Base-by-base conservation (phyloP, 306 rosid genomes). In the Ormosia emarginata region DNA sequence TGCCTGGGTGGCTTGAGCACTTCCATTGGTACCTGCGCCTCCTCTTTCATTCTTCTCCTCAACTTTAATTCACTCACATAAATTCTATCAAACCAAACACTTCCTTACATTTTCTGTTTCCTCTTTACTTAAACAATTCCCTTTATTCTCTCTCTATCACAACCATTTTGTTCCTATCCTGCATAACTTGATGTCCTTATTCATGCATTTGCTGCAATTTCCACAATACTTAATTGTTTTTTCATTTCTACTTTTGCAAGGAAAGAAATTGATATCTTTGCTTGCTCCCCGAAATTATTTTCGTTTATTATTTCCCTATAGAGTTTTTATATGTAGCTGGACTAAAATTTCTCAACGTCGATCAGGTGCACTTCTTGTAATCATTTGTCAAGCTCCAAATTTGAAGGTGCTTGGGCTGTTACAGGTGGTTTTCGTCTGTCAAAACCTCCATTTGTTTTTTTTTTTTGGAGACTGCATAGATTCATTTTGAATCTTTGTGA, bases 401-500 rank as follows among this genome's bases (percentile, higher is more conserved):
- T 86, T 96, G 95, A 96, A 90, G 90, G 85, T 88, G 94, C 99
- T 96, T 67, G 98, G 98, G 41, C 88, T 94, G 67, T 79, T 92
- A 80, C 99, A 96, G 97, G 97, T 92, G 39, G 7, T 49, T n/a
- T 70, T 83, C 44, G 6, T 73, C 18, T 4, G 29, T 84, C 18
- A 29, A 36, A 56, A 32, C 15, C 61, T 8, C 10, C 3, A 43
- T 37, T 30, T 37, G 14, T 49, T 55, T 62, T 15, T 50, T 57
- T n/a, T 24, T 29, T 34, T 77, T 77, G 24, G 10, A 33, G 12
- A 17, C 14, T 11, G 11, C 53, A 40, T 52, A 3, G 6, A 18
- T 52, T 52, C 53, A 43, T 43, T 44, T 78, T 37, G 6, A 75
- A 6, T 24, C 6, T 76, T 37, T 43, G 53, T 30, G 55, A 53